Evolutionary conservation across 495 filamentous ascomycete genomes (phyloP).

Genomic region (Collariella sp.): DNA sequence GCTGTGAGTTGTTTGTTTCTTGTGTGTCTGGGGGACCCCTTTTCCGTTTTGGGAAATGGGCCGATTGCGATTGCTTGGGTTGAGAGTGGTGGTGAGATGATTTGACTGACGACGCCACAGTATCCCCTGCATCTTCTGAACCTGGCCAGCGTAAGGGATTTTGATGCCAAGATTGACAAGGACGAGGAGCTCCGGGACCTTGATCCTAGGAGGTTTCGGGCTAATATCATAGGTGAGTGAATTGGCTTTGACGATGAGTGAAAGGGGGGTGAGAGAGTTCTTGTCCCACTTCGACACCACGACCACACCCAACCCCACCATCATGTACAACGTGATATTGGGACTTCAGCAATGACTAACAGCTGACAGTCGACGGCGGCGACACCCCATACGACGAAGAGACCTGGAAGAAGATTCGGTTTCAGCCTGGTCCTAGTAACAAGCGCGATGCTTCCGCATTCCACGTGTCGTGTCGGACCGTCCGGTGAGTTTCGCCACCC

Average conservation of each 20-base stretch:
- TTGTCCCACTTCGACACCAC: neutral
- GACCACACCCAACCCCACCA: neutral
- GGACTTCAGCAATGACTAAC: constrained; percentile 9
- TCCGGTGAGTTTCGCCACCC: constrained; percentile 32
- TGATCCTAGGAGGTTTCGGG: constrained; percentile 64
- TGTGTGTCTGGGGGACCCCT: neutral
- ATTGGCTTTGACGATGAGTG: neutral
- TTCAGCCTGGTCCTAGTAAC: constrained; percentile 40
- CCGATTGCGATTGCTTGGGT: neutral
- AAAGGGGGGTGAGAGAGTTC: neutral
- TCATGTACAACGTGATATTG: neutral
- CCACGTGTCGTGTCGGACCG: constrained; percentile 62
- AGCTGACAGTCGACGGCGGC: constrained; percentile 30
- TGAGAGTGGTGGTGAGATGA: neutral
- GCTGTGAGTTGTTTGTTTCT: constrained; percentile 43
- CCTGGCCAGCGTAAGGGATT: constrained; percentile 61
- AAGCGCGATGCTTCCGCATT: constrained; percentile 28
- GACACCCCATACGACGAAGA: constrained; percentile 52
- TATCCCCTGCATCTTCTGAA: constrained; percentile 81
- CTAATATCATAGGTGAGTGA: constrained; percentile 70
- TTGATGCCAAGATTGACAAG: constrained; percentile 48
- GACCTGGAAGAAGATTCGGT: constrained; percentile 62
- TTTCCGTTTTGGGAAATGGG: constrained; percentile 5
- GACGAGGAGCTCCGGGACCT: constrained; percentile 39
- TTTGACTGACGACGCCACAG: constrained; percentile 22